Percentiles rank a stretch among this genome's conserved stretches.
These are phyloP conservation scores for Boletellus sp. DNA, from an alignment of 768 basidiomycete species.

Conservation along the genomic window DNA sequence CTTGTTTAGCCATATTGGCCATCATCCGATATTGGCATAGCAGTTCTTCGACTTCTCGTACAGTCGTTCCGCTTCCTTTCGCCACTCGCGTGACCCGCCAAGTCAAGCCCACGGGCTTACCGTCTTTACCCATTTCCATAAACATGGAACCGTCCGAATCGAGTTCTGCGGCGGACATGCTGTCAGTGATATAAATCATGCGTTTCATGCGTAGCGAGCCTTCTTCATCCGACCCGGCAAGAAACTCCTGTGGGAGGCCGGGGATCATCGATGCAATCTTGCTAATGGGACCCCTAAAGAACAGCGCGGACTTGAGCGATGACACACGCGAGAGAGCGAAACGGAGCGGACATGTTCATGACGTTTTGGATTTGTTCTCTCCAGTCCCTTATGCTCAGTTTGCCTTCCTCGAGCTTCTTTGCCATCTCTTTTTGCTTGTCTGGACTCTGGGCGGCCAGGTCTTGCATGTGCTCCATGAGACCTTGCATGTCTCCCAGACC, in stretches of 20 bases:
- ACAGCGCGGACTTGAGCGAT: constrained; percentile 5
- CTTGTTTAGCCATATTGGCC: constrained; percentile 98
- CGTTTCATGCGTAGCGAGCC: constrained; percentile 88
- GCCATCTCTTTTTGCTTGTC: constrained; percentile 98
- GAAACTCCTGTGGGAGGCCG: constrained; percentile 85
- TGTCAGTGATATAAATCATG: constrained; percentile 98
- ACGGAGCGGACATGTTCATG: constrained; percentile 84
- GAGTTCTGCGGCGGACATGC: constrained; percentile 90
- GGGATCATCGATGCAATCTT: constrained; percentile 99
- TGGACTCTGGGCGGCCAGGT: constrained; percentile 87
- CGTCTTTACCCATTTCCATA: constrained; percentile 79
- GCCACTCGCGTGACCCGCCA: constrained; percentile 90
- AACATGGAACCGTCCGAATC: constrained; percentile 94
- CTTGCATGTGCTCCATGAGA: constrained; percentile 98
- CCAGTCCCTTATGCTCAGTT: constrained; percentile 96
- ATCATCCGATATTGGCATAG: constrained; percentile 98
- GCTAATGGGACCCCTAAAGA: constrained; percentile 88
- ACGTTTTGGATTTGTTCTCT: constrained; percentile 95
- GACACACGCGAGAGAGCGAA: constrained; percentile 1
- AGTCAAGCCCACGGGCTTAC: constrained; percentile 81
- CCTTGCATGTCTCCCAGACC: constrained; percentile 97
- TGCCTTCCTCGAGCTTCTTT: constrained; percentile 96
- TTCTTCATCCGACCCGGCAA: constrained; percentile 93
- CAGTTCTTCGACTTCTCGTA: constrained; percentile 96
- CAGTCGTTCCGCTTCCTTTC: constrained; percentile 87